phyloP scores from a whole-genome alignment of 108 stramenopile species.

The Bacterosira constricta region DNA sequence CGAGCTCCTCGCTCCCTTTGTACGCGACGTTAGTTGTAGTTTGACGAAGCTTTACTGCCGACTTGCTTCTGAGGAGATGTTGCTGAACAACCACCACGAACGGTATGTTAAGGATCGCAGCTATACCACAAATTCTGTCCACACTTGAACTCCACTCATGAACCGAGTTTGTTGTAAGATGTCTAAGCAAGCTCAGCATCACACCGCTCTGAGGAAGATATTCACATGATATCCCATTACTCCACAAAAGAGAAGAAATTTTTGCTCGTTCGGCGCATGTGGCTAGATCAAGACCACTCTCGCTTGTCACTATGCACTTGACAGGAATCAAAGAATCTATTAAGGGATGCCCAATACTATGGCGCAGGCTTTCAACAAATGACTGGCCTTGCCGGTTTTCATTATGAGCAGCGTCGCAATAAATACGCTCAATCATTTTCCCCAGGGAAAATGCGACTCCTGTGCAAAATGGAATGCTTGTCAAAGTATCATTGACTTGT shows the following conservation, averaged over 20 bases:
- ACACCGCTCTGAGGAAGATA: constrained; percentile 71
- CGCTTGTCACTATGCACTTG: constrained; percentile 65
- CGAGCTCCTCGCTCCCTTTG: constrained; percentile 51
- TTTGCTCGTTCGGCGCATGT: constrained; percentile 53
- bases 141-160: constrained; percentile 67
- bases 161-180: constrained; percentile 21
- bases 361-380: constrained; percentile 46
- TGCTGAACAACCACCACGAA: constrained; percentile 78
- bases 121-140: constrained; percentile 71
- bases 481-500: constrained; percentile 47
- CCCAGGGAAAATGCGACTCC: constrained; percentile 72
- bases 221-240: constrained; percentile 73
- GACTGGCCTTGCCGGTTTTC: constrained; percentile 30
- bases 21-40: constrained; percentile 27
- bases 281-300: constrained; percentile 63
- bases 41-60: constrained; percentile 66
- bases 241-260: constrained; percentile 71
- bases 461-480: constrained; percentile 67
- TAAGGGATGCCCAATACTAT: constrained; percentile 66
- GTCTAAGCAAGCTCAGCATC: constrained; percentile 61
- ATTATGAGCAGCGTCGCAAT: constrained; percentile 47
- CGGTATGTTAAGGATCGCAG: constrained; percentile 71
- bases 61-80: constrained; percentile 73
- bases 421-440: constrained; percentile 68
- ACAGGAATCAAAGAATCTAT: constrained; percentile 39